Conservation (phyloP, 352 stramenopile species). For the Aphanomyces stellatus region DNA sequence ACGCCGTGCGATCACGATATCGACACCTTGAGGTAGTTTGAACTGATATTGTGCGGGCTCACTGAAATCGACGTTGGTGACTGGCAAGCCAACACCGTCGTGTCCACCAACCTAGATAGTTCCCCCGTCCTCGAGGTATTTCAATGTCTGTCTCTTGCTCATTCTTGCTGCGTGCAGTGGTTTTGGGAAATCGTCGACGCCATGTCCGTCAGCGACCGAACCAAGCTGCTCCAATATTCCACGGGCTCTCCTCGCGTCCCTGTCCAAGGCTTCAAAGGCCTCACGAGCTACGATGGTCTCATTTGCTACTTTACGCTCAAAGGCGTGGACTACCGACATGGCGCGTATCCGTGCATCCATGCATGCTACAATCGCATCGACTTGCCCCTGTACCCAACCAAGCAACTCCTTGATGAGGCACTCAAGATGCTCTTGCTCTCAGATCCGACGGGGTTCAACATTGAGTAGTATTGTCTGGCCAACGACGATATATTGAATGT, state of each 20-base stretch:
- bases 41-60: conserved; percentile 69
- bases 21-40: conserved; percentile 56
- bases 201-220: conserved; percentile 61
- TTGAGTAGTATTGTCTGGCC: too few species aligned
- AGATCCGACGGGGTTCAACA: conserved; percentile 94
- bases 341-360: conserved; percentile 64
- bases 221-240: conserved; percentile 76
- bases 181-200: conserved; percentile 65
- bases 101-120: conserved; percentile 43
- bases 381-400: conserved; percentile 66
- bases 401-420: conserved; percentile 89
- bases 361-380: conserved; percentile 84
- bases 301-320: conserved; percentile 70
- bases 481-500: too few species aligned
- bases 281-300: conserved; percentile 78
- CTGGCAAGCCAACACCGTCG: conserved; percentile 71
- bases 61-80: conserved; percentile 83
- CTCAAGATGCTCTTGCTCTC: conserved; percentile 95
- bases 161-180: conserved; percentile 39
- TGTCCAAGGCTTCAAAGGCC: conserved; percentile 72
- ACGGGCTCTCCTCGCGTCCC: conserved; percentile 79
- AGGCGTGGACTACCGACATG: conserved; percentile 44
- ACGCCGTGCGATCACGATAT: neutral
- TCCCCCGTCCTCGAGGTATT: neutral
- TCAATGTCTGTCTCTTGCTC: neutral